These are phyloP conservation scores for Geotrichum reessii DNA, from an alignment of 1,139 yeast genomes.

Conservation along the genomic window DNA sequence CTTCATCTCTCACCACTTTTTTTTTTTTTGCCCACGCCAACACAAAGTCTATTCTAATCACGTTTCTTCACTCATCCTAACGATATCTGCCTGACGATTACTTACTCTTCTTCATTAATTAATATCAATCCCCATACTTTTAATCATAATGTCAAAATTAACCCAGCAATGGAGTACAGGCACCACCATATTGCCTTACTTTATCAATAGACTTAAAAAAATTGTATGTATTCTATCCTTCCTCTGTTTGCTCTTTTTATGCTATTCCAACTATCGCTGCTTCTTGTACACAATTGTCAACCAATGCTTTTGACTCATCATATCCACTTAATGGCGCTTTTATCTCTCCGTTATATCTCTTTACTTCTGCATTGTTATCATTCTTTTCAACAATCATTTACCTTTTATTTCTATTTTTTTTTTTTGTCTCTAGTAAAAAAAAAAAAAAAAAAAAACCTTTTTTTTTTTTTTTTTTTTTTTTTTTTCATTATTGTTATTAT, in stretches of 20 bases:
- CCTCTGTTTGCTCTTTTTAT: background rate
- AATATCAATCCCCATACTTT: background rate
- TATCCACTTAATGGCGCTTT: too few relatives aligned
- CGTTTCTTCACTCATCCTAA: too few relatives aligned
- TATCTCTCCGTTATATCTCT: background rate
- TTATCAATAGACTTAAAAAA: constrained; percentile 14
- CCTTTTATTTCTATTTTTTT: too few relatives aligned
- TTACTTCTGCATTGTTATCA: background rate
- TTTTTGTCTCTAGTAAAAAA: too few relatives aligned
- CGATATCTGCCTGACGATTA: too few relatives aligned
- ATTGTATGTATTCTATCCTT: constrained; percentile 15
- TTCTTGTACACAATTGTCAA: background rate
- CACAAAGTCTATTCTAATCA: background rate
- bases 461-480: too few relatives aligned
- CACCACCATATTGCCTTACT: constrained; percentile 15
- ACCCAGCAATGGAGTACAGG: constrained; percentile 1
- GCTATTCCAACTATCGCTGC: background rate
- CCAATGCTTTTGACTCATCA: too few relatives aligned
- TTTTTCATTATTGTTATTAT: too few relatives aligned
- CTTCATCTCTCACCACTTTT: background rate
- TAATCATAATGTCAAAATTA: constrained; percentile 1
- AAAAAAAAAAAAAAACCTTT: too few relatives aligned
- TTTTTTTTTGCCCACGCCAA: background rate
- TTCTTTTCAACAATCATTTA: too few relatives aligned
- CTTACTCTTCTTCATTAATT: too few relatives aligned